Percentiles rank a stretch among this genome's conserved stretches.
These are phyloP conservation scores for Poteriospumella lacustris DNA, from an alignment of 108 stramenopile genomes.

Conservation along the genomic window DNA sequence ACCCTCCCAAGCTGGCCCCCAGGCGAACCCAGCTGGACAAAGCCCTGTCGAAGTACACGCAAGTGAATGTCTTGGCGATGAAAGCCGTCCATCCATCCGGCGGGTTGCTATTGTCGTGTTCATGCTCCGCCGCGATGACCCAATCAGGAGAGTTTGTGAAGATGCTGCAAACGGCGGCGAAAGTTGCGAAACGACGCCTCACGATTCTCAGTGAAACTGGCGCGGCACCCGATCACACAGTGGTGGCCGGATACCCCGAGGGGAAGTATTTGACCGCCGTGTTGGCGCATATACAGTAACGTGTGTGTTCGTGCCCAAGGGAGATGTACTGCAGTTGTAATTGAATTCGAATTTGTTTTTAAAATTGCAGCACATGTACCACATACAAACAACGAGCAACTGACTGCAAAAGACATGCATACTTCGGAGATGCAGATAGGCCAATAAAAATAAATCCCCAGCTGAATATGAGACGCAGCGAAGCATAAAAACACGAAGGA, in stretches of 20 bases:
- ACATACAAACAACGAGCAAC: no score
- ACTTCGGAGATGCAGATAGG: no score
- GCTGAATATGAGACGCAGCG: no score
- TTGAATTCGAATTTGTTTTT: no score
- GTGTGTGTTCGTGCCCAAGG: no score
- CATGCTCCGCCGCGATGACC: constrained; percentile 87
- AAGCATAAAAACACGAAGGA: no score
- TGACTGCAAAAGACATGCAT: no score
- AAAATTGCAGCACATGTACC: no score
- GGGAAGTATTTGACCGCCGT: constrained; percentile 43
- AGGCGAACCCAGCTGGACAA: constrained; percentile 57
- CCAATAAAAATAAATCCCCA: no score
- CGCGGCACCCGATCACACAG: constrained; percentile 40
- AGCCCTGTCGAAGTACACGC: constrained; percentile 75
- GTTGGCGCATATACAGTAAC: constrained; percentile 30
- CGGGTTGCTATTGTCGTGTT: constrained; percentile 82
- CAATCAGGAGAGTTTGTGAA: constrained; percentile 68
- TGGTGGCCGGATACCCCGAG: constrained; percentile 40
- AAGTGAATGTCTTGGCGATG: constrained; percentile 78
- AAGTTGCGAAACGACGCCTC: background rate
- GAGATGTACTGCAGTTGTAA: no score
- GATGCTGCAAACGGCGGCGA: constrained; percentile 28
- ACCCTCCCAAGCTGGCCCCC: constrained; percentile 91
- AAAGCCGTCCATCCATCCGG: constrained; percentile 65
- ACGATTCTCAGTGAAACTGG: constrained; percentile 30